Evolutionary conservation across 2,329 filamentous ascomycete species (phyloP).

Genomic region (Aspergillus felis): DNA sequence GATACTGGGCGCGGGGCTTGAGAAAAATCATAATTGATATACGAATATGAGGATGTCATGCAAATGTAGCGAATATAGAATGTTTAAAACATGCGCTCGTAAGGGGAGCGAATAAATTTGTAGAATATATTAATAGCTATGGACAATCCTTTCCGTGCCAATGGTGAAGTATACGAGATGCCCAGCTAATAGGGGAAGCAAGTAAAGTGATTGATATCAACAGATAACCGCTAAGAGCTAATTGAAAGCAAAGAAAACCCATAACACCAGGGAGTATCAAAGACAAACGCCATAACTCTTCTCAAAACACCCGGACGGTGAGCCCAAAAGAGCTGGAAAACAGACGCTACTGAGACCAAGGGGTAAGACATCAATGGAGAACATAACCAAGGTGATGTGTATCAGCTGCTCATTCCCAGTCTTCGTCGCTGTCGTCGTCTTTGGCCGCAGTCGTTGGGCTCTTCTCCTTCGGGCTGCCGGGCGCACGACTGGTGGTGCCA

Average conservation of each 20-base stretch:
- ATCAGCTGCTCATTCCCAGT: conserved; percentile 62
- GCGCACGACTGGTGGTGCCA: conserved; percentile 72
- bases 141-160: not conserved
- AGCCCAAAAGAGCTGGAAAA: not conserved
- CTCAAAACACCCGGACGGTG: not conserved
- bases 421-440: conserved; percentile 63
- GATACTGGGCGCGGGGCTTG: conserved; percentile 27
- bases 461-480: conserved; percentile 58
- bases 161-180: not conserved
- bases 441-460: conserved; percentile 32
- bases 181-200: not conserved
- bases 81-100: conserved; percentile 5
- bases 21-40: conserved; percentile 2
- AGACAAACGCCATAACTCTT: not conserved
- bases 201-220: not conserved
- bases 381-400: not conserved
- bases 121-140: not conserved
- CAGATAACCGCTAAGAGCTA: not conserved
- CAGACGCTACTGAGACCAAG: not conserved
- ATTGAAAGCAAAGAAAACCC: not conserved
- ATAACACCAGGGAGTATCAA: not conserved
- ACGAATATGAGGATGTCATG: conserved; percentile 1
- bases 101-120: not conserved
- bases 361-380: not conserved
- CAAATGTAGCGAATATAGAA: conserved; percentile 4